Base-by-base conservation (phyloP, 2,329 filamentous ascomycete genomes). In the Metarhizium sp. region DNA sequence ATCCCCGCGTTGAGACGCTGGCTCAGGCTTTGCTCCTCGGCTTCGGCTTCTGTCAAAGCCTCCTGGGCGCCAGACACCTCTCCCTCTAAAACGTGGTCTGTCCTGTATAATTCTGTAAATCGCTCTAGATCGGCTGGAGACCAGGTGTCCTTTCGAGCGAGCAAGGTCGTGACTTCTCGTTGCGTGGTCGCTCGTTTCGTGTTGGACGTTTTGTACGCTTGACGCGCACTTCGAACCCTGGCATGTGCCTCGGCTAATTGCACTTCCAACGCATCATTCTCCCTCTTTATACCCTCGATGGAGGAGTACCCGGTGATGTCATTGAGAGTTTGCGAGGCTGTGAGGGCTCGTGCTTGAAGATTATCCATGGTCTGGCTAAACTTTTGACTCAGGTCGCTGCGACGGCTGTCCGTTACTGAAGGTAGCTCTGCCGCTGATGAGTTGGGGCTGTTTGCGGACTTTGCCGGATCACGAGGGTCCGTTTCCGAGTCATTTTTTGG, bases 101-200 rank as follows among this genome's bases (percentile, higher is more conserved):
- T 87, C 48, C 94, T 83, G 72, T 99, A 96, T 48, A 99, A 81
- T 40, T 84, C 80, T 57, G 95, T 99, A 78, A 99, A 99, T 55
- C 92, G 85, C 73, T 99, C 94, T 34, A 99, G 81, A 72, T 99
- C 94, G 2, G 76, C 69, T 0, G 92, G 85, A 0, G 85, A 85
- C 94, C 94, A 99, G 18, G 86, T 87, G 71, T 96, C 90, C 73
- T 99, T 97, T 56, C 94, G 84, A 59, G 96, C 92, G 7, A 99
- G 81, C 29, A 99, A 80, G 25, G 91, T 90, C 50, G 95, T 96
- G 43, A 97, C 92, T 75, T 99, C 94, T 62, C 94, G 90, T 73
- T 97, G 92, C 1, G 92, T 95, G 16, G 86, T 76, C n/a, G 90
- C 87, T 61, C 95, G 88, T 62, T 87, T 85, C 55, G 86, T 80